Conservation (phyloP, 2,329 filamentous ascomycete species). For the Trichophyton benhamiae region DNA sequence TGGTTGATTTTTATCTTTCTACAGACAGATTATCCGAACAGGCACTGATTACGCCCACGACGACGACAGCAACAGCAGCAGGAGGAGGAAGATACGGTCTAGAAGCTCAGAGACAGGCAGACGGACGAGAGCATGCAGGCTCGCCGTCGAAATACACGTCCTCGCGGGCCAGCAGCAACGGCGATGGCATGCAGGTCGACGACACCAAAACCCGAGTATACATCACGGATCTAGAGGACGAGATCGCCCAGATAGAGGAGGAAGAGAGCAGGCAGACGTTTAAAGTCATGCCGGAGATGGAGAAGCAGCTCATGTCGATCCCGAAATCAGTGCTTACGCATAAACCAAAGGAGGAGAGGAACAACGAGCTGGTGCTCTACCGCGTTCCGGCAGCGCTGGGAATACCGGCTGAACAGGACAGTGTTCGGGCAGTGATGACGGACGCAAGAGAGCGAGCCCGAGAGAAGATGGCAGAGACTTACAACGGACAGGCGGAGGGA, state of each 20-base stretch:
- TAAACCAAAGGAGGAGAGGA: conserved; percentile 25
- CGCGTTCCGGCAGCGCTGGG: conserved; percentile 63
- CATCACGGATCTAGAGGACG: conserved; percentile 80
- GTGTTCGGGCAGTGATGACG: conserved; percentile 67
- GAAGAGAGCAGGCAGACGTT: conserved; percentile 49
- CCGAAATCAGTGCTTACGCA: conserved; percentile 54
- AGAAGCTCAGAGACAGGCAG: background rate
- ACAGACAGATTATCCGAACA: conserved; percentile 10
- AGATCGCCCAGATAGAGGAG: conserved; percentile 58
- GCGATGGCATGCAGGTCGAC: conserved; percentile 70
- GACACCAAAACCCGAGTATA: conserved; percentile 79
- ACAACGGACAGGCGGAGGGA: conserved; percentile 19
- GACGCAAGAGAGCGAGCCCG: conserved; percentile 61
- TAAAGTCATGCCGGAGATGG: conserved; percentile 73
- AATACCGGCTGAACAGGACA: conserved; percentile 61
- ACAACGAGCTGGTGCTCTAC: conserved; percentile 68
- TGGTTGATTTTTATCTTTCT: background rate
- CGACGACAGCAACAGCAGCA: background rate
- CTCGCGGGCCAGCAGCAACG: conserved; percentile 10
- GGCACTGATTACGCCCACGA: background rate
- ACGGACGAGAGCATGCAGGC: background rate
- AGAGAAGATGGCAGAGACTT: conserved; percentile 32
- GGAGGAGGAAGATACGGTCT: too few species aligned
- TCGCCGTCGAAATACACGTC: background rate
- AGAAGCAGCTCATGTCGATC: conserved; percentile 61